Evolutionary conservation across 441 rosid genomes (phyloP).

Genomic region (Bocquillonia castaneifolia): DNA sequence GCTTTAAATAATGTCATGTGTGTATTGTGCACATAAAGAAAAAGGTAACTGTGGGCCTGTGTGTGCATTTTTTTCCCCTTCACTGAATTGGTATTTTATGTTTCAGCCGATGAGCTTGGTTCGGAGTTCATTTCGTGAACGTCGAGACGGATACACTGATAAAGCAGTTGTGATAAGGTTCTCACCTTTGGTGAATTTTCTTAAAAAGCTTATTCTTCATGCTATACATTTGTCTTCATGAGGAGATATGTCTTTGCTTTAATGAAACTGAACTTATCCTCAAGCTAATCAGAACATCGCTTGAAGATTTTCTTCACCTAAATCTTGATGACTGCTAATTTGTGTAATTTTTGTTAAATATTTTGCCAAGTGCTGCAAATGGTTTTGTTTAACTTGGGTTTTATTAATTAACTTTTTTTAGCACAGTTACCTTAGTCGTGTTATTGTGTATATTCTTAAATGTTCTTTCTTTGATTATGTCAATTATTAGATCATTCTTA

Average conservation of each 20-base stretch:
- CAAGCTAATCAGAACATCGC: background rate
- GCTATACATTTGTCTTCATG: background rate
- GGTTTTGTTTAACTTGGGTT: background rate
- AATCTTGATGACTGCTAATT: background rate
- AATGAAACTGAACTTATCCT: background rate
- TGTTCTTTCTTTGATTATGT: background rate
- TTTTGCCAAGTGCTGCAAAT: background rate
- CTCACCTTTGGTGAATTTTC: conserved; percentile 8
- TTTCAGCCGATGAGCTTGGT: conserved; percentile 85
- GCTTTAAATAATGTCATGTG: background rate
- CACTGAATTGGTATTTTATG: conserved; percentile 29
- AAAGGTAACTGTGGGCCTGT: background rate
- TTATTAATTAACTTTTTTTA: background rate
- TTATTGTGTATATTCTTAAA: background rate
- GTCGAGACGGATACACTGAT: conserved; percentile 81
- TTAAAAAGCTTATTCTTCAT: background rate
- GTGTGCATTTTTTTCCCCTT: background rate
- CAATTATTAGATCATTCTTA: background rate
- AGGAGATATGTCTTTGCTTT: background rate
- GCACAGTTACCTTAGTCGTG: background rate
- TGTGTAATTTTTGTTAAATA: background rate
- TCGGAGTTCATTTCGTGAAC: conserved; percentile 76
- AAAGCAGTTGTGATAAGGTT: conserved; percentile 89
- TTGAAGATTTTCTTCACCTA: background rate
- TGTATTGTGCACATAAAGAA: background rate